Evolutionary conservation across 768 basidiomycete species (phyloP).

Genomic region (Boletellus emodensis): DNA sequence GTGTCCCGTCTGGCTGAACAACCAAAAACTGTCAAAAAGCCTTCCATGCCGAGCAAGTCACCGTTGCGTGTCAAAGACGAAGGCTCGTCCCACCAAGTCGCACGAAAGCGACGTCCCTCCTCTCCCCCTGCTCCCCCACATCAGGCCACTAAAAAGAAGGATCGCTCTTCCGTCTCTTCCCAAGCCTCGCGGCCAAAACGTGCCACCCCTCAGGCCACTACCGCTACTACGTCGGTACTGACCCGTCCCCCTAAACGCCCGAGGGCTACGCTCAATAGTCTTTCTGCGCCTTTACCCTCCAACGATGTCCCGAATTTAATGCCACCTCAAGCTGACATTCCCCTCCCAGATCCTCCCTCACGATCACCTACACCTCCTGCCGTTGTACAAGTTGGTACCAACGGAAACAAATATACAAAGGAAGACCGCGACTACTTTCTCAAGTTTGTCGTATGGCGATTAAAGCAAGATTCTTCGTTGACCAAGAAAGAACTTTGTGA

Average conservation of each 20-base stretch:
- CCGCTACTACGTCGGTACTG: conserved; percentile 19
- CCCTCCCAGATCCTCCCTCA: conserved; percentile 59
- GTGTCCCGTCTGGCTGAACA: conserved; percentile 23
- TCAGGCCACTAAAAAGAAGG: conserved; percentile 24
- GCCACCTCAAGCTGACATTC: conserved; percentile 57
- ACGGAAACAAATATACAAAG: conserved; percentile 61
- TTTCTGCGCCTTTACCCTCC: conserved; percentile 41
- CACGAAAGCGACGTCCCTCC: conserved; percentile 36
- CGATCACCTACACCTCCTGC: conserved; percentile 69
- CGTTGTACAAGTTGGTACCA: conserved; percentile 39
- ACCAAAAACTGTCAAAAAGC: conserved; percentile 31
- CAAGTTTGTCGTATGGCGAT: conserved; percentile 59
- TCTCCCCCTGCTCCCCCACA: conserved; percentile 15
- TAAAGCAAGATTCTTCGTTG: conserved; percentile 50
- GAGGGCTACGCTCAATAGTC: conserved; percentile 53
- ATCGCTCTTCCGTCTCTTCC: conserved; percentile 20
- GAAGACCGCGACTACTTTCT: conserved; percentile 67
- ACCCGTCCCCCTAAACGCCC: conserved; percentile 29
- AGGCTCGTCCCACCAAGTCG: conserved; percentile 22
- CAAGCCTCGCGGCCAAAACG: conserved; percentile 26
- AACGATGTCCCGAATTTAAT: conserved; percentile 45
- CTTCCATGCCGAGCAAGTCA: conserved; percentile 13
- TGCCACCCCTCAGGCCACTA: conserved; percentile 14
- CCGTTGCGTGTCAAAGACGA: conserved; percentile 8
- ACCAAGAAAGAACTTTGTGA: conserved; percentile 53